phyloP scores from a whole-genome alignment of 2,329 filamentous ascomycete species.

The Aspergillus tubingensis region DNA sequence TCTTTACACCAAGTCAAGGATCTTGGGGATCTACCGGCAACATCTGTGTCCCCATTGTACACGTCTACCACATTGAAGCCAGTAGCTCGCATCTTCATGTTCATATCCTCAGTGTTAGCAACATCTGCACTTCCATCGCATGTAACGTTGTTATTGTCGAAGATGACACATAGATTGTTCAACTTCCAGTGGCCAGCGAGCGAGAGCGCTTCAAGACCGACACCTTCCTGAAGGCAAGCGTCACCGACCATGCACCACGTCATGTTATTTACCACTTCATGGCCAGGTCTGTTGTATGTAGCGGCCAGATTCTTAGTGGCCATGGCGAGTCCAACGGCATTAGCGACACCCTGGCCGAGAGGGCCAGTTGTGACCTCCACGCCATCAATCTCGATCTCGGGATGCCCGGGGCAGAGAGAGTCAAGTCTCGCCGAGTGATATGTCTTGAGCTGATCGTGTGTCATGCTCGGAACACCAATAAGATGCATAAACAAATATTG shows the following conservation, averaged over 20 bases:
- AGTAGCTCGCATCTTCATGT: constrained; percentile 59
- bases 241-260: constrained; percentile 63
- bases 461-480: constrained; percentile 35
- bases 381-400: constrained; percentile 60
- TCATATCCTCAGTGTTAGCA: constrained; percentile 59
- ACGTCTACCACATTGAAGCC: constrained; percentile 60
- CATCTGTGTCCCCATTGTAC: constrained; percentile 55
- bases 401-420: constrained; percentile 41
- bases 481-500: constrained; percentile 37
- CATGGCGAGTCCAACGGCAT: constrained; percentile 61
- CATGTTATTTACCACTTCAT: constrained; percentile 53
- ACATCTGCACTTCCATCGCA: constrained; percentile 60
- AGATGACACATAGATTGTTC: constrained; percentile 60
- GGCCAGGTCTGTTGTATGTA: constrained; percentile 54
- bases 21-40: constrained; percentile 46
- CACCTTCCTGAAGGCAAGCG: constrained; percentile 62
- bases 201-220: constrained; percentile 58
- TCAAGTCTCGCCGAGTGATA: constrained; percentile 34
- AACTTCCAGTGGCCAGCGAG: constrained; percentile 58
- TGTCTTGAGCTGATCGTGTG: constrained; percentile 36
- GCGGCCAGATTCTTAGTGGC: constrained; percentile 59
- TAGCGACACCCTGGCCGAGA: constrained; percentile 61
- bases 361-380: constrained; percentile 63
- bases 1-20: too few species aligned
- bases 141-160: constrained; percentile 64